Conservation (phyloP, 1,284 basidiomycete species). For the Fomitopsis betulina region DNA sequence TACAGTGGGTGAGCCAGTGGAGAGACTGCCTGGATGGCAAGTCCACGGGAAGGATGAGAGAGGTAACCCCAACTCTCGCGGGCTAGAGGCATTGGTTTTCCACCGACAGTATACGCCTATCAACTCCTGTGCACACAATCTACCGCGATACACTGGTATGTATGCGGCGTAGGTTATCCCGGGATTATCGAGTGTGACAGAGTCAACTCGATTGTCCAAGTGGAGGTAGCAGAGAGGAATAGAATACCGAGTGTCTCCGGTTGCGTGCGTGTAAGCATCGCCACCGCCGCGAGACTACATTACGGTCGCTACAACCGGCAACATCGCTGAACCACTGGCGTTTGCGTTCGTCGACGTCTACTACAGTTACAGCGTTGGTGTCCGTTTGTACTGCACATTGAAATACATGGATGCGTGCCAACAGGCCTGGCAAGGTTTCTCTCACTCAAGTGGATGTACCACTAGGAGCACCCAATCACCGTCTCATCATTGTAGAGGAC, state of each 20-base stretch:
- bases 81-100: not conserved
- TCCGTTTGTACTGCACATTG: too few relatives aligned
- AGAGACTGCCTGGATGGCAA: not conserved
- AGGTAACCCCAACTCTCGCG: conserved; percentile 3
- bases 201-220: not conserved
- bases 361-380: too few relatives aligned
- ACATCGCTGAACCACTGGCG: not conserved
- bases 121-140: not conserved
- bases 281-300: not conserved
- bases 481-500: conserved; percentile 19
- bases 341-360: not conserved
- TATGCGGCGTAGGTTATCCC: not conserved
- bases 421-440: too few relatives aligned
- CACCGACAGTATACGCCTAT: not conserved
- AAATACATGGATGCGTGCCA: too few relatives aligned
- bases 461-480: too few relatives aligned
- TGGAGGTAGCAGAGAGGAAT: conserved; percentile 1
- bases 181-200: not conserved
- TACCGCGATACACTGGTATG: not conserved
- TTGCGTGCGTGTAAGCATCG: not conserved
- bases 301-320: not conserved
- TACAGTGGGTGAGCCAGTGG: not conserved
- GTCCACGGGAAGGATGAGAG: not conserved
- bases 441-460: too few relatives aligned
- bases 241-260: not conserved